Percentiles rank a stretch among this genome's conserved stretches.
Evolutionary conservation across 2,329 filamentous ascomycete genomes (phyloP).

Genomic region (Alternaria consortialis): DNA sequence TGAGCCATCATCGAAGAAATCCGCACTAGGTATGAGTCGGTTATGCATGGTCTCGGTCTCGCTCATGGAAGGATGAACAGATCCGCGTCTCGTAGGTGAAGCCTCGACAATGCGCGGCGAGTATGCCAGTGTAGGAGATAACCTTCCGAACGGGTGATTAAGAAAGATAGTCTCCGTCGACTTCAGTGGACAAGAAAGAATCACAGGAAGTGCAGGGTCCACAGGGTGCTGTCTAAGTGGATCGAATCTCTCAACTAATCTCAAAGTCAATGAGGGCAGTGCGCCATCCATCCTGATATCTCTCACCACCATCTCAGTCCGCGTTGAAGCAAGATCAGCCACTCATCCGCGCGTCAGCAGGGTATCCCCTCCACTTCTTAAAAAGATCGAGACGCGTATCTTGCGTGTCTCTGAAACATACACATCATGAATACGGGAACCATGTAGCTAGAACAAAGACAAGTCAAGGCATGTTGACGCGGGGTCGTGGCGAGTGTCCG

Average conservation of each 20-base stretch:
- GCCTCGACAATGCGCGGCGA: conserved; percentile 40
- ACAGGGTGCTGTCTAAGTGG: conserved; percentile 23
- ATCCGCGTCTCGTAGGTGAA: conserved; percentile 28
- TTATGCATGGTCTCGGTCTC: conserved; percentile 33
- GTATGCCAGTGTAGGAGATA: conserved; percentile 43
- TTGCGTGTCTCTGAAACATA: conserved; percentile 21
- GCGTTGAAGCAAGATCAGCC: not conserved
- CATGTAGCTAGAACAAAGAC: conserved; percentile 22
- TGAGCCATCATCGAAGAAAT: conserved; percentile 43
- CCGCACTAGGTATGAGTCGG: conserved; percentile 27
- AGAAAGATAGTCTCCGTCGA: conserved; percentile 35
- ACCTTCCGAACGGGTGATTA: conserved; percentile 33
- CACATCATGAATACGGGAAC: conserved; percentile 7
- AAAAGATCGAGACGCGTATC: not conserved
- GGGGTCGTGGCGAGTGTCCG: conserved; percentile 17
- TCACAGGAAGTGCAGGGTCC: conserved; percentile 6
- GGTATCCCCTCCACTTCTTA: conserved; percentile 6
- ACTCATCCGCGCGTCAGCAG: not conserved
- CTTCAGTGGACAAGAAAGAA: conserved; percentile 17
- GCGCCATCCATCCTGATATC: conserved; percentile 13
- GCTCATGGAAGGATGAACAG: conserved; percentile 35
- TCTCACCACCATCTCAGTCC: not conserved
- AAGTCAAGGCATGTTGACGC: conserved; percentile 11
- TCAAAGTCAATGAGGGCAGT: not conserved
- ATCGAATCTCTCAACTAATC: conserved; percentile 6